phyloP scores from a whole-genome alignment of 257 asterid species.

The Schizonepeta tenuifolia region DNA sequence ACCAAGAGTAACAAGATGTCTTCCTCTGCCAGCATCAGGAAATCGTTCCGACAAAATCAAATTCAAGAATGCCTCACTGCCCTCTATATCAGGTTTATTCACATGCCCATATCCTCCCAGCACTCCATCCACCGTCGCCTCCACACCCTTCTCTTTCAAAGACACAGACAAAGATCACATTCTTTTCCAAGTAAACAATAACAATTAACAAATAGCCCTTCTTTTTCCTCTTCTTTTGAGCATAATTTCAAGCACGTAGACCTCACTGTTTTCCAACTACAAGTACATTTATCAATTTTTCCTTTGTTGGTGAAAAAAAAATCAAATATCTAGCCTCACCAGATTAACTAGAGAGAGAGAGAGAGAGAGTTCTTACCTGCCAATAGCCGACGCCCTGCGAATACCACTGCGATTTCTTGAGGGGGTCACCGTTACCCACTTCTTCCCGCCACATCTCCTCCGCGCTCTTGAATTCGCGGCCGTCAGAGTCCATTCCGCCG shows the following conservation, averaged over 20 bases:
- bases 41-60: conserved; percentile 67
- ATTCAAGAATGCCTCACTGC: conserved; percentile 75
- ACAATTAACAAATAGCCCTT: not conserved
- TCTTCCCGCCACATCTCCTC: conserved; percentile 95
- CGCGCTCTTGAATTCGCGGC: conserved; percentile 71
- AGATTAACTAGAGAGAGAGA: not conserved
- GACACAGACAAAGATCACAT: conserved; percentile 3
- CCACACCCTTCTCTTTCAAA: conserved; percentile 74
- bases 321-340: not conserved
- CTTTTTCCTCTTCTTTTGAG: not conserved
- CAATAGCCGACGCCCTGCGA: conserved; percentile 79
- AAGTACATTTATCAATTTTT: not conserved
- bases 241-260: not conserved
- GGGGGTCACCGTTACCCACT: conserved; percentile 66
- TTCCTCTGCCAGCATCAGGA: conserved; percentile 62
- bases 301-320: not conserved
- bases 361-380: conserved; percentile 52
- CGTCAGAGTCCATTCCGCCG: conserved; percentile 70
- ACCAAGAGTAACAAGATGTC: conserved; percentile 85
- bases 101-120: conserved; percentile 91
- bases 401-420: conserved; percentile 83
- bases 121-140: conserved; percentile 94
- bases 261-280: conserved; percentile 10
- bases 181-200: not conserved
- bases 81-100: conserved; percentile 72